Evolutionary conservation across 129 eudicot genomes (phyloP).

Genomic region (Sambucus nigra): DNA sequence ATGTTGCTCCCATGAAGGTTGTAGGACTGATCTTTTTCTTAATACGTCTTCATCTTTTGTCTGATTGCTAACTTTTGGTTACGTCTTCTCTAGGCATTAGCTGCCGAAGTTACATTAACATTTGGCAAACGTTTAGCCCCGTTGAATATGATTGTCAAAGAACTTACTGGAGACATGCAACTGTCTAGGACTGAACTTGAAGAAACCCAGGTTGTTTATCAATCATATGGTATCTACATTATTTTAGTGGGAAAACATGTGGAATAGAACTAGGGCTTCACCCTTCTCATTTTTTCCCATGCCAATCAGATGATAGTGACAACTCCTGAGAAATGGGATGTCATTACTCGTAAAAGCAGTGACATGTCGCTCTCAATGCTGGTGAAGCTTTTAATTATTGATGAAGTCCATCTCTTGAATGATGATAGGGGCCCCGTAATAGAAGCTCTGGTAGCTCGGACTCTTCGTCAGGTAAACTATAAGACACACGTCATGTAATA

Average conservation of each 20-base stretch:
- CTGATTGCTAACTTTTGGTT: slow-evolving; percentile 12
- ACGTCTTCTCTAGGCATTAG: slow-evolving; percentile 63
- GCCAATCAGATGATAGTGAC: slow-evolving; percentile 88
- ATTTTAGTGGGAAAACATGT: neutral
- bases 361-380: slow-evolving; percentile 96
- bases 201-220: slow-evolving; percentile 75
- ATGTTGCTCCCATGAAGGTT: slow-evolving; percentile 99
- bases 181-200: slow-evolving; percentile 87
- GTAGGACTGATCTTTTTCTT: slow-evolving; percentile 10
- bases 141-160: slow-evolving; percentile 76
- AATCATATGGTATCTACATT: neutral
- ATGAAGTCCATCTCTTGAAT: slow-evolving; percentile 96
- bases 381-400: slow-evolving; percentile 88
- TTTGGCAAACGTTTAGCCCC: slow-evolving; percentile 89
- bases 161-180: slow-evolving; percentile 99
- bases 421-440: slow-evolving; percentile 98
- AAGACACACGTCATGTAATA: neutral
- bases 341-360: slow-evolving; percentile 98
- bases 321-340: slow-evolving; percentile 99
- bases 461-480: slow-evolving; percentile 87
- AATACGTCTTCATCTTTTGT: slow-evolving; percentile 1
- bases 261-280: slow-evolving; percentile 7
- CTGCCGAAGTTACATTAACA: slow-evolving; percentile 92
- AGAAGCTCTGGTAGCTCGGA: slow-evolving; percentile 98
- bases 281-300: neutral